Evolutionary conservation across 495 filamentous ascomycete genomes (phyloP), one percentile per base, ranked within the genome.

Genomic region (Neurospora sp.): DNA sequence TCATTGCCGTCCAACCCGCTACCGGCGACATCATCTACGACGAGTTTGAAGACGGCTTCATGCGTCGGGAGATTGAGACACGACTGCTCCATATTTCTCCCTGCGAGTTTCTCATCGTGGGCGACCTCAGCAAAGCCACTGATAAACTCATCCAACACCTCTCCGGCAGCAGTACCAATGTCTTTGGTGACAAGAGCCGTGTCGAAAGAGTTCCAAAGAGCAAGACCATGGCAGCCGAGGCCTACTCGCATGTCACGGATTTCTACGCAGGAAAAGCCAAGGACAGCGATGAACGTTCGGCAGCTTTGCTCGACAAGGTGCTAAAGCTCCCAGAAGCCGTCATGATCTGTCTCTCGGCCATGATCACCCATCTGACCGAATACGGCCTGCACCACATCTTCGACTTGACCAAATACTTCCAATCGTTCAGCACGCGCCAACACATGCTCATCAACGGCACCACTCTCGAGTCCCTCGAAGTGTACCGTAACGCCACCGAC

Each of bases 391-490:
- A 99, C 78, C 94, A 99, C 82, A 93, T 99, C 42, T 97, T 99
- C 75, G 92, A 97, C 78, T 81, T 99, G 40, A 98, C 96, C 8
- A 97, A 97, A 74, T 97, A 98, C 78, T 99, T 99, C 81, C 92
- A 98, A 78, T 92, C 94, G 0, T 99, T 99, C 81, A 97, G 92
- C 77, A 92, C 95, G 3, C 86, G 96, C 38, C 94, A 94, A 16
- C 94, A 98, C 76, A 98, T 99, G 96, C 85, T 98, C 4, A 85
- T 99, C 73, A 98, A 97, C 77, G 96, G 94, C 20, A 99, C 97
- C 71, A 99, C 94, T 0, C 78, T 99, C 42, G 93, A 94, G 16
- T 97, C 93, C 77, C 85, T 99, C 16, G 96, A 99, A 80, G 92
- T 99, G 2, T 99, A 98, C 79, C 90, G 94, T 38, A 99, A 99